These are phyloP conservation scores for Cryphonectria naterciae DNA, from an alignment of 2,329 filamentous ascomycete genomes.

Conservation along the genomic window DNA sequence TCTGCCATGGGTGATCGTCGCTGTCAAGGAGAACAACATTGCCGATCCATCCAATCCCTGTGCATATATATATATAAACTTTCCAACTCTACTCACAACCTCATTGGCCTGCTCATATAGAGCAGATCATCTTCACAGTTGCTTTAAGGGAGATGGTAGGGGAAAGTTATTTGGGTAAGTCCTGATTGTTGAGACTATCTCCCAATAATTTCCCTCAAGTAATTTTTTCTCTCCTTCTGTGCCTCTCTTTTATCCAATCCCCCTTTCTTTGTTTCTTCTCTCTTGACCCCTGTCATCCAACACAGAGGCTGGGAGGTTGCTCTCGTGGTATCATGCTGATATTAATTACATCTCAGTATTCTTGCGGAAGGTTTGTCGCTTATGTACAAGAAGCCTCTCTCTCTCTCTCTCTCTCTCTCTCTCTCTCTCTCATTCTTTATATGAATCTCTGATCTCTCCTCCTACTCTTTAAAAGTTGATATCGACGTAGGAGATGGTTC, in stretches of 20 bases:
- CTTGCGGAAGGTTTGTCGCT: neutral
- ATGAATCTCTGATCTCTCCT: neutral
- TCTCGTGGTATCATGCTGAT: neutral
- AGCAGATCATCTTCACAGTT: neutral
- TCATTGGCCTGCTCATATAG: neutral
- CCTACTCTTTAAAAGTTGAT: constrained; percentile 3
- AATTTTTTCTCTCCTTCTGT: neutral
- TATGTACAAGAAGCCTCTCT: constrained; percentile 1
- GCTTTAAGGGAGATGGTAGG: neutral
- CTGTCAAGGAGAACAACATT: neutral
- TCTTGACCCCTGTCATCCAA: neutral
- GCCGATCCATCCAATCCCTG: neutral
- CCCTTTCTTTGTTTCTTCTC: neutral
- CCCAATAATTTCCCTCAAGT: neutral
- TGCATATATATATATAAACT: neutral
- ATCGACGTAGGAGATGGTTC: constrained; percentile 20
- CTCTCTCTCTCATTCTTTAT: neutral
- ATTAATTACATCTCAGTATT: neutral
- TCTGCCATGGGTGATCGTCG: neutral
- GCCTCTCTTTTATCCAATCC: neutral
- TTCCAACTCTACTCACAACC: neutral
- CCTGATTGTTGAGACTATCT: neutral
- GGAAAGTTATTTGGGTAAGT: neutral
- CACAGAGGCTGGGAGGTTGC: neutral
- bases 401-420: neutral